Evolutionary conservation across 2,329 filamentous ascomycete genomes (phyloP).

Genomic region (Drechslera avenae): DNA sequence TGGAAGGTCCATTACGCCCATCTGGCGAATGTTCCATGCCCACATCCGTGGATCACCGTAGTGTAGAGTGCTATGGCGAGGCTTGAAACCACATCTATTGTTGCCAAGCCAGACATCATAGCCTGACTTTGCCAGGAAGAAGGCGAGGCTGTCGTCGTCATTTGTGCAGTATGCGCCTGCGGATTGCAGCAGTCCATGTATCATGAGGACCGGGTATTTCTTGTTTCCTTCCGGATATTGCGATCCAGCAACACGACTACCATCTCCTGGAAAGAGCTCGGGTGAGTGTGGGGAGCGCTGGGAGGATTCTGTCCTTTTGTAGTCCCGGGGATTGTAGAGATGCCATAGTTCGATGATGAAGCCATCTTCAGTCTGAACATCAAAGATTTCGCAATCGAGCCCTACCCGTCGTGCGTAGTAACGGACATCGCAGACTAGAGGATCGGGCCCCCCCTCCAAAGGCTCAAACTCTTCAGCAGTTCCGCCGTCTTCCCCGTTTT

Average conservation of each 20-base stretch:
- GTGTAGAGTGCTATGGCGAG: slow-evolving; percentile 72
- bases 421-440: slow-evolving; percentile 74
- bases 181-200: slow-evolving; percentile 88
- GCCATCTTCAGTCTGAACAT: slow-evolving; percentile 91
- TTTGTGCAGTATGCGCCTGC: slow-evolving; percentile 88
- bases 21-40: slow-evolving; percentile 90
- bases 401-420: slow-evolving; percentile 90
- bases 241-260: slow-evolving; percentile 27
- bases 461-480: slow-evolving; percentile 67
- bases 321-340: slow-evolving; percentile 81
- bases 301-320: slow-evolving; percentile 58
- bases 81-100: slow-evolving; percentile 84
- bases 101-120: slow-evolving; percentile 97
- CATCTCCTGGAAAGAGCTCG: slow-evolving; percentile 61
- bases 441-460: slow-evolving; percentile 80
- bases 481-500: slow-evolving; percentile 46
- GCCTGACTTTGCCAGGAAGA: slow-evolving; percentile 88
- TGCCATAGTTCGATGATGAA: slow-evolving; percentile 91
- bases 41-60: slow-evolving; percentile 88
- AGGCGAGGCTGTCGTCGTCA: slow-evolving; percentile 87
- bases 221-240: slow-evolving; percentile 51
- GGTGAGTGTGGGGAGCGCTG: slow-evolving; percentile 63
- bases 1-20: slow-evolving; percentile 87
- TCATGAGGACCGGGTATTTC: slow-evolving; percentile 82
- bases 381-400: slow-evolving; percentile 79